Evolutionary conservation across 2,329 filamentous ascomycete species (phyloP), one percentile per base, ranked within the genome.

Genomic region (Lachnellula cervina): DNA sequence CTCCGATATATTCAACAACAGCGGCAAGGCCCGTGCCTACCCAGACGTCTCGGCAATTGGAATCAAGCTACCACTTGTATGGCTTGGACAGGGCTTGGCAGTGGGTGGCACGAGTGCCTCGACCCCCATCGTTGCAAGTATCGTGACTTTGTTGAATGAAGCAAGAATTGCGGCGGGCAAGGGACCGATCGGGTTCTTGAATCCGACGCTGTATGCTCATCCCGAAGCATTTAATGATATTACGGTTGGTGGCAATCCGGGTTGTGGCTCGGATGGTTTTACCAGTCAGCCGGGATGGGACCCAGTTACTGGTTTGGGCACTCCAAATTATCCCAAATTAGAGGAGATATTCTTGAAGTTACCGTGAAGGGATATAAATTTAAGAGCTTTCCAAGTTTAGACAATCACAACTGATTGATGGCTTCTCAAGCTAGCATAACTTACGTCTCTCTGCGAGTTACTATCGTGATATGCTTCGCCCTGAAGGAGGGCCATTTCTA

Each of bases 101-200:
- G 59, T 62, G 37, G 61, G 61, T 9, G 66, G 66, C 8, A 67
- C 66, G 2, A 63, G 59, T 4, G 61, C 65, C 3, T 77, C 82
- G 0, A 70, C 80, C 1, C 86, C 86, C 0, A 72, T 82, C 0
- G 80, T 81, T 21, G 78, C 79, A 0, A 78, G 76, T 8, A 74
- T 87, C 50, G 72, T 88, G 11, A 58, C 72, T 1, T 61, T 70
- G 0, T 65, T 73, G 40, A 73, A 73, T 19, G 70, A 71, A 51
- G 70, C 68, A 54, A 61, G 70, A 32, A 52, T 73, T n/a, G 65
- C 64, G 1, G 63, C 50, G 11, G 65, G 66, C 2, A 71, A 70
- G 56, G 49, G 61, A 11, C 65, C 70, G 0, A 63, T 73, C n/a
- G 71, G 71, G 0, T 73, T 72, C 43, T 64, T 72, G 8, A 73